These are phyloP conservation scores for Dioscorea cayenensis DNA, from an alignment of 116 monocot genomes.

Conservation along the genomic window DNA sequence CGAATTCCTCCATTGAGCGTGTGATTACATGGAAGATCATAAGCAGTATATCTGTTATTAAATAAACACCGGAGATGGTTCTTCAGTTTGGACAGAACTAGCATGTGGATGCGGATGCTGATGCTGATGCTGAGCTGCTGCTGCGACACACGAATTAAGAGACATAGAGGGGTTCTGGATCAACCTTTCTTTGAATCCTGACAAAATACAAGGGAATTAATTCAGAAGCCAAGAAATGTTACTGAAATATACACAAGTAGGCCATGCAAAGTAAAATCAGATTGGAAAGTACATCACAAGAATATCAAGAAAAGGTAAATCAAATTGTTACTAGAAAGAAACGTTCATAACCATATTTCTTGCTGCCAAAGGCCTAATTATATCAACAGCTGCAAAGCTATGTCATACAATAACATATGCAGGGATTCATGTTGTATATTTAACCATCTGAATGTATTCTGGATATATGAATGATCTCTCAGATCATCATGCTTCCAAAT, in stretches of 20 bases:
- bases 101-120: not conserved
- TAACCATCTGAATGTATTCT: too few species aligned
- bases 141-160: not conserved
- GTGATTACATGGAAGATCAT: not conserved
- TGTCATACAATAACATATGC: too few species aligned
- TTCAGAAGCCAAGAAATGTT: not conserved
- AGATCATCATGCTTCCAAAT: too few species aligned
- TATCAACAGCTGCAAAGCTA: too few species aligned
- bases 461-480: too few species aligned
- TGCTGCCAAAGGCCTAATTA: too few species aligned
- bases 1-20: too few species aligned
- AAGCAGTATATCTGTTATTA: not conserved
- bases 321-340: not conserved
- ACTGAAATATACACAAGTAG: not conserved
- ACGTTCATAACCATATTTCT: too few species aligned
- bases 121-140: not conserved
- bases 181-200: constrained; percentile 65
- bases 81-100: not conserved
- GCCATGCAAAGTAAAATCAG: not conserved
- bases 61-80: not conserved
- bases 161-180: constrained; percentile 61
- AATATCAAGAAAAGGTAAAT: not conserved
- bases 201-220: not conserved
- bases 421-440: too few species aligned
- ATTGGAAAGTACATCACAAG: not conserved